phyloP scores from a whole-genome alignment of 139 green algal genomes.

The Chlamydomonas schloesseri region DNA sequence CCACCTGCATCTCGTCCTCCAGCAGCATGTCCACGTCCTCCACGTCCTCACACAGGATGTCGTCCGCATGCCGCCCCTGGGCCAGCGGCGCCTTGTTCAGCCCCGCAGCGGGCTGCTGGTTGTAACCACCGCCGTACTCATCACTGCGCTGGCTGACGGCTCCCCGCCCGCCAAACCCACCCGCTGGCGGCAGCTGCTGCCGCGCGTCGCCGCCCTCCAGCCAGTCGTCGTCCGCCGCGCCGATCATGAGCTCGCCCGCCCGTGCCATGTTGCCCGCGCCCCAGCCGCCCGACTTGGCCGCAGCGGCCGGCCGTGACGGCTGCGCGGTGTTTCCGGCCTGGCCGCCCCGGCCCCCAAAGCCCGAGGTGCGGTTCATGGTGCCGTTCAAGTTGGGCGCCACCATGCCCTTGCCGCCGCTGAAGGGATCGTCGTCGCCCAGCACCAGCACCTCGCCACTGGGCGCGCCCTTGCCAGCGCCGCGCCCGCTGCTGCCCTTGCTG shows the following conservation, averaged over 20 bases:
- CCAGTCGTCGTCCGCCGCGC: slow-evolving; percentile 31
- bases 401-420: neutral
- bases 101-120: neutral
- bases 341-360: neutral
- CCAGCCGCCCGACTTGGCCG: slow-evolving; percentile 34
- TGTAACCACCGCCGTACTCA: neutral
- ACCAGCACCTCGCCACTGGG: slow-evolving; percentile 3
- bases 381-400: neutral
- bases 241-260: slow-evolving; percentile 33
- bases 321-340: neutral
- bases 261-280: slow-evolving; percentile 17
- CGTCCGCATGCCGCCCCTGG: neutral
- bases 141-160: neutral
- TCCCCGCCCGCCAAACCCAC: neutral
- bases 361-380: slow-evolving; percentile 7
- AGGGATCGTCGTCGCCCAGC: slow-evolving; percentile 15
- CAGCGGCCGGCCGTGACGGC: neutral
- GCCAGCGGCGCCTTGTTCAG: neutral
- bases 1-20: slow-evolving; percentile 34
- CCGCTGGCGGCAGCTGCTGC: neutral
- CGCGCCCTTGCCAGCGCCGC: too few relatives aligned
- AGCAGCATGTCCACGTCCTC: slow-evolving; percentile 36
- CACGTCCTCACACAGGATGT: slow-evolving; percentile 39
- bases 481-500: neutral
- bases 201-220: slow-evolving; percentile 12